Base-by-base conservation (phyloP, 805 yeast genomes). In the Hanseniaspora nectarophila region DNA sequence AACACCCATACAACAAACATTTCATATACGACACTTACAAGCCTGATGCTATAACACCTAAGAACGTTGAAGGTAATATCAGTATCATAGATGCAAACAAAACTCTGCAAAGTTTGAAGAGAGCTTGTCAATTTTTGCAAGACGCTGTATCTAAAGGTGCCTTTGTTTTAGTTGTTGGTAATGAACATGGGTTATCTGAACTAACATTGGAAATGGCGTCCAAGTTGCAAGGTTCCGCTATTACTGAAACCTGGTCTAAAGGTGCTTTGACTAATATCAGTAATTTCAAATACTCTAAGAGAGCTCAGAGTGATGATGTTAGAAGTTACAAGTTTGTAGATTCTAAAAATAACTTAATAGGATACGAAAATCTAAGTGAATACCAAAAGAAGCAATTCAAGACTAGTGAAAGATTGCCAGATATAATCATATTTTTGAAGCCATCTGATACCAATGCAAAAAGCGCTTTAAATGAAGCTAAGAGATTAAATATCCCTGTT, bases 31-130 rank as follows among this genome's bases (percentile, higher is more conserved):
- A 97, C 52, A 82, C 77, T 57, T 87, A 92, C 61, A 81, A 86
- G 55, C 53, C 53, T 31, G 21, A 49, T 21, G 18, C 21, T 8
- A 39, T 32, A 16, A 15, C 29, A 18, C 18, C n/a, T n/a, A 26
- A 34, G n/a, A 42, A 33, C 21, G 23, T 33, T 13, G 53, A 49
- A 32, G 53, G 53, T 31, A 95, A 88, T n/a, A 74, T 92, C 54
- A 95, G 88, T 65, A 77, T 92, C 49, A 89, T 92, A 59, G 95
- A 90, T 65, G 72, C 89, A 59, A 90, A 90, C 58, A 81, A 85
- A 67, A 92, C 98, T 0, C 62, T 87, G 34, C 66, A 78, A 15
- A 76, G 78, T 53, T 74, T 92, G 62, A 82, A 82, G 57, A 77
- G 90, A 58, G 96, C 97, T 0, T 73, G 85, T n/a, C 77, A 77